Conservation (phyloP, 1,284 basidiomycete genomes). For the Veloboletus limbatus region DNA sequence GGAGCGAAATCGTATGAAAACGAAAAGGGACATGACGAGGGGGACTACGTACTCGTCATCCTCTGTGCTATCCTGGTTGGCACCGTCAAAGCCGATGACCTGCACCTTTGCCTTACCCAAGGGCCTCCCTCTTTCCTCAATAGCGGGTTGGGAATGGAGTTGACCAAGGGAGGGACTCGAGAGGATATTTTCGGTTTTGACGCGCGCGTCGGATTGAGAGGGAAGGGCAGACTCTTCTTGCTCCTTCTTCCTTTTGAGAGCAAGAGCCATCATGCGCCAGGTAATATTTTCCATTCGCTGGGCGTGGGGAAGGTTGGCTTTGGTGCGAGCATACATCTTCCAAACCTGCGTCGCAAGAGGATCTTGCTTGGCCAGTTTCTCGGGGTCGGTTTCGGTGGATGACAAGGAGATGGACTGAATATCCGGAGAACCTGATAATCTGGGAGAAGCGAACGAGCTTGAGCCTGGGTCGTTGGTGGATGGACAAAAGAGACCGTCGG, state of each 20-base stretch:
- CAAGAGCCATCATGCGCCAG: conserved; percentile 98
- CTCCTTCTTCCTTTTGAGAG: conserved; percentile 82
- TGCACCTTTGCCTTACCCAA: conserved; percentile 69
- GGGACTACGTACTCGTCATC: conserved; percentile 69
- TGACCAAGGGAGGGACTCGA: conserved; percentile 10
- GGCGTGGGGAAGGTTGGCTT: conserved; percentile 84
- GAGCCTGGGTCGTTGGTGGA: conserved; percentile 40
- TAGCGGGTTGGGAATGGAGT: conserved; percentile 17
- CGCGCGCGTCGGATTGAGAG: conserved; percentile 17
- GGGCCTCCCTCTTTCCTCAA: conserved; percentile 61
- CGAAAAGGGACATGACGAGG: conserved; percentile 25
- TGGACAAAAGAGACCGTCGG: conserved; percentile 60
- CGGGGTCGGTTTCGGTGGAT: conserved; percentile 52
- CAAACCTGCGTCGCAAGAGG: conserved; percentile 94
- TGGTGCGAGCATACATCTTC: conserved; percentile 93
- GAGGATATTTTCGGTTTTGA: conserved; percentile 30
- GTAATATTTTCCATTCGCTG: conserved; percentile 97
- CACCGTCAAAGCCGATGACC: conserved; percentile 77
- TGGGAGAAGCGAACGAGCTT: conserved; percentile 60
- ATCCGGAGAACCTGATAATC: conserved; percentile 65
- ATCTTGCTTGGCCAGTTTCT: conserved; percentile 72
- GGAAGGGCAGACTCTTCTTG: conserved; percentile 48
- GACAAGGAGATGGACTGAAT: conserved; percentile 42
- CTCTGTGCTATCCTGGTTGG: conserved; percentile 63
- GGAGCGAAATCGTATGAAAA: conserved; percentile 22